These are phyloP conservation scores for Cudoniella acicularis DNA, from an alignment of 495 filamentous ascomycete genomes.

Conservation along the genomic window DNA sequence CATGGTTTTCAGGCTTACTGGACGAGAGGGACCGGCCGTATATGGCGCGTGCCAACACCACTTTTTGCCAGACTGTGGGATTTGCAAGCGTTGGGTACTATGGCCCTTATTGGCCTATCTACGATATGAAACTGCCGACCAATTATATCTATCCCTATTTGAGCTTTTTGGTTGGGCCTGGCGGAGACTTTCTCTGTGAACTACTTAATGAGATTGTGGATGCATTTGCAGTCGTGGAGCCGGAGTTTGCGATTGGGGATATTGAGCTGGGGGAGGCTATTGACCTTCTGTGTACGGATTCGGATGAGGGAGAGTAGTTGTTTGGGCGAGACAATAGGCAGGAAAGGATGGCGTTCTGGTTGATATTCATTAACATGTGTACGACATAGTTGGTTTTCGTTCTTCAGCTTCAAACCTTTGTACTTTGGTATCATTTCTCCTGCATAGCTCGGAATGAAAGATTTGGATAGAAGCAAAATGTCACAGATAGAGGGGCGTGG, in stretches of 20 bases:
- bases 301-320: too few species aligned
- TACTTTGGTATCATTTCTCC: too few species aligned
- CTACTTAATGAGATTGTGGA: neutral
- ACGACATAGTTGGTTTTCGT: too few species aligned
- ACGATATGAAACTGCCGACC: neutral
- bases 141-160: neutral
- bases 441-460: too few species aligned
- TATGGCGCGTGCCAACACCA: neutral
- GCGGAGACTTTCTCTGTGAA: neutral
- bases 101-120: neutral
- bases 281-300: neutral
- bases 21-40: neutral
- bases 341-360: too few species aligned
- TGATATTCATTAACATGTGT: too few species aligned
- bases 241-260: neutral
- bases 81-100: neutral
- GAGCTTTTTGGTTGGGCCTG: neutral
- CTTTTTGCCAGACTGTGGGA: neutral
- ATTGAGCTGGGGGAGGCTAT: neutral
- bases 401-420: too few species aligned
- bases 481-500: too few species aligned
- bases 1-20: neutral
- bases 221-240: neutral
- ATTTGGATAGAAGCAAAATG: too few species aligned
- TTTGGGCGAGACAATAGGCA: too few species aligned